Evolutionary conservation across 352 stramenopile species (phyloP).

Genomic region (Pseudoperonospora humuli): DNA sequence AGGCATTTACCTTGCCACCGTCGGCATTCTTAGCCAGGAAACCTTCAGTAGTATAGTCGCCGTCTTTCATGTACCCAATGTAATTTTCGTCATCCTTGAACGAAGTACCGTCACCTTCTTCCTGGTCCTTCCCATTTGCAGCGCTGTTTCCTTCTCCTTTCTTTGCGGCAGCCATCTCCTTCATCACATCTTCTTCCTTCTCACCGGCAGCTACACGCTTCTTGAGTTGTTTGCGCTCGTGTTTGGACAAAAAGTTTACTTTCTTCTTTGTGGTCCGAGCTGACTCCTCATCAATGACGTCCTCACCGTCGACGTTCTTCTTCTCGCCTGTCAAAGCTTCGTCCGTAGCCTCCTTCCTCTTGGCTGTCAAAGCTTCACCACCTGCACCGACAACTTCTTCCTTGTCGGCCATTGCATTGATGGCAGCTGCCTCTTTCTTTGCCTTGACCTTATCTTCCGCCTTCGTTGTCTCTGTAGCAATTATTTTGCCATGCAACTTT

Average conservation of each 20-base stretch:
- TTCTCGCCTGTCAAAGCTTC: slow-evolving; percentile 4
- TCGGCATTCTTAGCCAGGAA: slow-evolving; percentile 68
- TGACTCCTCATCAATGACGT: slow-evolving; percentile 3
- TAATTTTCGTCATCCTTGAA: slow-evolving; percentile 84
- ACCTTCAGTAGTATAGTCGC: slow-evolving; percentile 65
- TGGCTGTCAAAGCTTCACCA: slow-evolving; percentile 3
- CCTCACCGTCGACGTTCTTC: slow-evolving; percentile 2
- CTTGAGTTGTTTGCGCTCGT: slow-evolving; percentile 92
- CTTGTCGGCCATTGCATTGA: slow-evolving; percentile 26
- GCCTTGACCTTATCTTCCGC: slow-evolving; percentile 31
- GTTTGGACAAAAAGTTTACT: slow-evolving; percentile 89
- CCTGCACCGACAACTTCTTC: slow-evolving; percentile 12
- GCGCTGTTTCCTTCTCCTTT: slow-evolving; percentile 15
- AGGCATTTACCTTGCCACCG: slow-evolving; percentile 70
- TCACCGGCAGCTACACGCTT: slow-evolving; percentile 76
- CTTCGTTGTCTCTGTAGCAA: slow-evolving; percentile 61
- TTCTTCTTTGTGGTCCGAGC: slow-evolving; percentile 33
- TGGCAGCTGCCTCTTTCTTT: slow-evolving; percentile 25
- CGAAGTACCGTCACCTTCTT: slow-evolving; percentile 22
- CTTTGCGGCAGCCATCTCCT: slow-evolving; percentile 45
- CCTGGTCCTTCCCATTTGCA: slow-evolving; percentile 13
- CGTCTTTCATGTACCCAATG: slow-evolving; percentile 79
- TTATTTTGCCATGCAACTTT: slow-evolving; percentile 78
- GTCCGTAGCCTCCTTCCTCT: slow-evolving; percentile 16
- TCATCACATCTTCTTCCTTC: slow-evolving; percentile 69